These are phyloP conservation scores for Volvox africanus DNA, from an alignment of 139 green algal species.

Conservation along the genomic window DNA sequence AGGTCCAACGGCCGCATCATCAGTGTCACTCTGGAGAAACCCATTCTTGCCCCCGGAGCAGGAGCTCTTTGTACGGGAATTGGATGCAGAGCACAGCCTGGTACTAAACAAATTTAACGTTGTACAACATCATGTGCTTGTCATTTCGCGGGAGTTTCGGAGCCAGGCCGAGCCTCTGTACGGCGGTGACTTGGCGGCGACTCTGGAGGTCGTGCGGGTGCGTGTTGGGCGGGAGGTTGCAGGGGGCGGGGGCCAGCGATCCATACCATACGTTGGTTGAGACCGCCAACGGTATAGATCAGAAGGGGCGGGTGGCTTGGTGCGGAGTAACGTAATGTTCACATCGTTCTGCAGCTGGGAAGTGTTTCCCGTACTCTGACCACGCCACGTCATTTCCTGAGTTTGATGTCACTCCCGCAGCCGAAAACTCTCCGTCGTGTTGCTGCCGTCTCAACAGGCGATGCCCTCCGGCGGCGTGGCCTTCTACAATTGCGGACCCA, in stretches of 20 bases:
- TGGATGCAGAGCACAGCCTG: constrained; percentile 76
- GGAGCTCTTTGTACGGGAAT: constrained; percentile 77
- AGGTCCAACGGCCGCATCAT: background rate
- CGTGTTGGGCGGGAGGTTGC: background rate
- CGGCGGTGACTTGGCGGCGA: constrained; percentile 71
- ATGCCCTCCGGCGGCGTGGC: constrained; percentile 80
- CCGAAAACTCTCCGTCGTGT: too few species aligned
- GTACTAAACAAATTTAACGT: constrained; percentile 93
- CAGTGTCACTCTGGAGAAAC: constrained; percentile 64
- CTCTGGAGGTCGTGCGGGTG: constrained; percentile 64
- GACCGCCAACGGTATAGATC: too few species aligned
- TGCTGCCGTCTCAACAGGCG: constrained; percentile 37
- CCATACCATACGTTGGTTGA: too few species aligned
- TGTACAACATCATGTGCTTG: constrained; percentile 75
- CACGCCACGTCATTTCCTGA: too few species aligned
- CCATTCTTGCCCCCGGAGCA: constrained; percentile 89
- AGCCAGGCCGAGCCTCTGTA: constrained; percentile 77
- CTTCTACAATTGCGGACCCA: constrained; percentile 87
- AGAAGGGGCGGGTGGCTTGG: too few species aligned
- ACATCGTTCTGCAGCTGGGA: too few species aligned
- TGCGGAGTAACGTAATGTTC: too few species aligned
- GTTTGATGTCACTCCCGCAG: too few species aligned
- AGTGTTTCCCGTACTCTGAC: too few species aligned
- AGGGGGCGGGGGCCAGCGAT: too few species aligned
- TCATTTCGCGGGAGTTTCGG: constrained; percentile 83